Evolutionary conservation across 2,329 filamentous ascomycete genomes (phyloP).

Genomic region (Alternaria gansuensis): DNA sequence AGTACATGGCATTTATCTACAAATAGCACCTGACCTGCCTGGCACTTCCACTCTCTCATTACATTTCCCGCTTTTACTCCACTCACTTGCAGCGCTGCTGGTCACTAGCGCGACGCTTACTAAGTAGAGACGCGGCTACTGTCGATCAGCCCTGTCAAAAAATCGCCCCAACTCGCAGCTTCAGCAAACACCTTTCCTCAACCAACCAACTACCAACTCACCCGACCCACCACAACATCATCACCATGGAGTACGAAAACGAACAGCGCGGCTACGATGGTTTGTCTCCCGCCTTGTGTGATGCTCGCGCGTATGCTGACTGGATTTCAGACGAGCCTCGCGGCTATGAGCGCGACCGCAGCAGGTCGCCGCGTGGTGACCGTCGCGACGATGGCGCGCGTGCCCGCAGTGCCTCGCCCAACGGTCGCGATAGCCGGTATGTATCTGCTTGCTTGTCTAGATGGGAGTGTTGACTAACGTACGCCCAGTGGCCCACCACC

Average conservation of each 20-base stretch:
- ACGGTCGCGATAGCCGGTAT: slow-evolving; percentile 61
- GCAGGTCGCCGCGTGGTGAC: slow-evolving; percentile 68
- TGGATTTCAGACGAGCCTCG: slow-evolving; percentile 64
- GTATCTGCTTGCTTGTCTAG: slow-evolving; percentile 18
- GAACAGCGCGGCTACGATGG: slow-evolving; percentile 73
- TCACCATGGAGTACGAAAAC: slow-evolving; percentile 71
- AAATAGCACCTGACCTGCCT: slow-evolving; percentile 14
- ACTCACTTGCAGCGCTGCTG: slow-evolving; percentile 35
- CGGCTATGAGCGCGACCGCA: slow-evolving; percentile 71
- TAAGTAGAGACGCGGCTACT: slow-evolving; percentile 41
- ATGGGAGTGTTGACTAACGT: slow-evolving; percentile 30
- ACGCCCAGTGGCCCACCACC: slow-evolving; percentile 57
- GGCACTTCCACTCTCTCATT: slow-evolving; percentile 13
- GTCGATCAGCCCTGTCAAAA: slow-evolving; percentile 49
- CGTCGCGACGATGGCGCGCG: slow-evolving; percentile 64
- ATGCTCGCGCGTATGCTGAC: slow-evolving; percentile 30
- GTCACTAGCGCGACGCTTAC: slow-evolving; percentile 42
- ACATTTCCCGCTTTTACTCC: slow-evolving; percentile 23
- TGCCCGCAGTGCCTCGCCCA: slow-evolving; percentile 71
- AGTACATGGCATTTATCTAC: slow-evolving; percentile 6
- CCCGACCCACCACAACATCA: slow-evolving; percentile 48
- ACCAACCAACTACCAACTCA: slow-evolving; percentile 32
- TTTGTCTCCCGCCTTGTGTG: slow-evolving; percentile 53
- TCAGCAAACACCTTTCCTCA: slow-evolving; percentile 37
- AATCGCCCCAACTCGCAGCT: slow-evolving; percentile 31